phyloP scores from a whole-genome alignment of 306 rosid species.

The Phaseolus lunatus region DNA sequence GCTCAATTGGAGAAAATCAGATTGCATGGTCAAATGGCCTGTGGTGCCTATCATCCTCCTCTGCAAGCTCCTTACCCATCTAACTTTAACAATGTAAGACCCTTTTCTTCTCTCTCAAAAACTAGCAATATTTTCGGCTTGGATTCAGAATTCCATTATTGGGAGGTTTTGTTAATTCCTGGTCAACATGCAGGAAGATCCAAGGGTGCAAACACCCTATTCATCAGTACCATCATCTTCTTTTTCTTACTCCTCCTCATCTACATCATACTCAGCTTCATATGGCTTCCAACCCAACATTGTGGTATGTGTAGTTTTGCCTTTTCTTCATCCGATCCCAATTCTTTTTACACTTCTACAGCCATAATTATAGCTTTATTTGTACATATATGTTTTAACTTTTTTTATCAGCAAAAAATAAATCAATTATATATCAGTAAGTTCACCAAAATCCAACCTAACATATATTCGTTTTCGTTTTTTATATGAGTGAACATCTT shows the following conservation, averaged over 20 bases:
- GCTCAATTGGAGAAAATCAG: slow-evolving; percentile 99
- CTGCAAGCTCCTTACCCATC: slow-evolving; percentile 59
- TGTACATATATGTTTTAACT: slow-evolving; percentile 35
- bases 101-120: slow-evolving; percentile 18
- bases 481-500: slow-evolving; percentile 41
- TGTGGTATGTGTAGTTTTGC: slow-evolving; percentile 58
- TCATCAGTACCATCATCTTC: slow-evolving; percentile 73
- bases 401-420: too few relatives aligned
- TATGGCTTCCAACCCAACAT: slow-evolving; percentile 77
- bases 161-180: slow-evolving; percentile 2
- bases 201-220: slow-evolving; percentile 73
- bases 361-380: slow-evolving; percentile 16
- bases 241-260: slow-evolving; percentile 75
- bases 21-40: slow-evolving; percentile 83
- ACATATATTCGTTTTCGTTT: slow-evolving; percentile 21
- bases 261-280: slow-evolving; percentile 75
- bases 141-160: slow-evolving; percentile 5
- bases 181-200: slow-evolving; percentile 67
- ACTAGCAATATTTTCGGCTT: neutral
- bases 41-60: slow-evolving; percentile 51
- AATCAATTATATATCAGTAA: too few relatives aligned
- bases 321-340: slow-evolving; percentile 39
- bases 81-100: slow-evolving; percentile 62
- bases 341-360: slow-evolving; percentile 34
- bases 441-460: too few relatives aligned